Percentiles rank a stretch among this genome's conserved stretches.
Conservation (phyloP, 306 rosid species). For the Vicia sativa region DNA sequence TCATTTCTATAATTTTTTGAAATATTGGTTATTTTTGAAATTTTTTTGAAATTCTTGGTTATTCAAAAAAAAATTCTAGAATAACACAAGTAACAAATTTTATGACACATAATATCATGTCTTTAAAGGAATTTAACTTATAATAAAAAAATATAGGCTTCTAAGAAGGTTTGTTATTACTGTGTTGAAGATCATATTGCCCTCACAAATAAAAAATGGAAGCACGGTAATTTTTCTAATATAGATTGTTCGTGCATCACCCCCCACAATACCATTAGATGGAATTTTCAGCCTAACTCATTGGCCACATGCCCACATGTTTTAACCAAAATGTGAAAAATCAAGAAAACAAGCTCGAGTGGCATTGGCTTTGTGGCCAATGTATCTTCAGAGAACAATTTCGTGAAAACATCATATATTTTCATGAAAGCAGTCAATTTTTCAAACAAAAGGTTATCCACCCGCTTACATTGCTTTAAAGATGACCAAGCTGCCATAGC, state of each 20-base stretch:
- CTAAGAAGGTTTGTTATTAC: conserved; percentile 6
- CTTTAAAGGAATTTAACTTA: neutral
- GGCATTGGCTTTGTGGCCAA: conserved; percentile 25
- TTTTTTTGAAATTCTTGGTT: no score
- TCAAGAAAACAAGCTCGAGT: conserved; percentile 2
- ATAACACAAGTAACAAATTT: conserved; percentile 10
- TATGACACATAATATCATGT: conserved; percentile 17
- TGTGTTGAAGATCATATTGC: conserved; percentile 12
- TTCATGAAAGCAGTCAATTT: conserved; percentile 13
- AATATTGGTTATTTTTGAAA: no score
- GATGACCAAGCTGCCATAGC: conserved; percentile 99
- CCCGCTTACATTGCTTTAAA: conserved; percentile 78
- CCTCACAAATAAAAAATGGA: conserved; percentile 17
- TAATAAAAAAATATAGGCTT: neutral
- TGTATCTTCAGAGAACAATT: neutral
- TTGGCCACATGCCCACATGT: neutral
- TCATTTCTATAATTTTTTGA: no score
- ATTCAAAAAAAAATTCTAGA: no score
- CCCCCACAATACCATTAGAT: neutral
- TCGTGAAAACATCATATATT: neutral
- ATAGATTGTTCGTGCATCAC: conserved; percentile 2
- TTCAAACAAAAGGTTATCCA: conserved; percentile 8
- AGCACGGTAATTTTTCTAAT: neutral
- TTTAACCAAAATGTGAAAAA: neutral
- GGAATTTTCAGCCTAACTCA: conserved; percentile 4